These are phyloP conservation scores for Camellia lanceoleosa DNA, from an alignment of 148 eudicot species.

Conservation along the genomic window DNA sequence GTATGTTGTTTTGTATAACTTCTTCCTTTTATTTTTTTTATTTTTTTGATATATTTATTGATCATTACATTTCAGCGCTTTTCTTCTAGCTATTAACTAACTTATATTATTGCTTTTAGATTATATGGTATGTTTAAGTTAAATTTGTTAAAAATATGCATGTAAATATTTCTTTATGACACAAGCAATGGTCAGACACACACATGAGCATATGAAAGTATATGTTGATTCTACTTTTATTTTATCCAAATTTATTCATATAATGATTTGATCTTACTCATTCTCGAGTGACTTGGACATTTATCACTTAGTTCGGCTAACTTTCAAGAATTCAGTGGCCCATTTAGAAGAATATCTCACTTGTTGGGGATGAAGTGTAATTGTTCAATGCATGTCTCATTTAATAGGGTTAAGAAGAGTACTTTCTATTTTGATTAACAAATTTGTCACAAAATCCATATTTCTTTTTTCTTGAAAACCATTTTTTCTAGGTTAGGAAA, in stretches of 20 bases:
- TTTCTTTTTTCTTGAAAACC: background rate
- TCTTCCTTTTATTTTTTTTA: background rate
- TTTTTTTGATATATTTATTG: background rate
- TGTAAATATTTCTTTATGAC: background rate
- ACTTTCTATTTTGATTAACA: background rate
- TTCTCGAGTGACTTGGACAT: background rate
- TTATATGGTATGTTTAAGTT: background rate
- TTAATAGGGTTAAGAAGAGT: background rate
- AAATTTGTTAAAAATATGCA: background rate
- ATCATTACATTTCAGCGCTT: too few relatives aligned
- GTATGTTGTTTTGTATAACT: slow-evolving; percentile 35
- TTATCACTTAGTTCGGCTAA: slow-evolving; percentile 1
- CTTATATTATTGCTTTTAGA: background rate
- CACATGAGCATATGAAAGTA: background rate
- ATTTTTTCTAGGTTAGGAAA: background rate
- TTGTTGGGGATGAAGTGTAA: background rate
- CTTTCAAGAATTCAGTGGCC: background rate
- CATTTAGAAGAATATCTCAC: background rate
- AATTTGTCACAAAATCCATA: background rate
- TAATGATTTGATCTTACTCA: background rate
- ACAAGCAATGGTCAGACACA: background rate
- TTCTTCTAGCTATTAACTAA: background rate
- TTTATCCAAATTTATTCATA: background rate
- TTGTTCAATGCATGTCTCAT: background rate
- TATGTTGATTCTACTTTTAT: background rate